phyloP scores from a whole-genome alignment of 257 asterid genomes.

The Galeopsis tetrahit region DNA sequence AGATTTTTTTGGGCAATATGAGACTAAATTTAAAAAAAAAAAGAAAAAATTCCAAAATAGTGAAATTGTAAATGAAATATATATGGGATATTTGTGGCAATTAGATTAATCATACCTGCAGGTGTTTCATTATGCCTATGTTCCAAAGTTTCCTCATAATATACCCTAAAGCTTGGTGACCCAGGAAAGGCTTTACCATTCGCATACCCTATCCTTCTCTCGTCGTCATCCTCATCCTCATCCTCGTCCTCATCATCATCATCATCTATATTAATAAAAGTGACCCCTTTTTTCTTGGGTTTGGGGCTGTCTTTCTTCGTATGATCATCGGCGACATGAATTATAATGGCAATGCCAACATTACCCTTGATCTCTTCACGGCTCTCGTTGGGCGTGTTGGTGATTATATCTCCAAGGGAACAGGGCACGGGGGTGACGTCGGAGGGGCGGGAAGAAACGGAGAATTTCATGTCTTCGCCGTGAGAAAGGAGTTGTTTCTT shows the following conservation, averaged over 20 bases:
- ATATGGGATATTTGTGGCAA: neutral
- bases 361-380: neutral
- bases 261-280: neutral
- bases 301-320: neutral
- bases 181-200: neutral
- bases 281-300: neutral
- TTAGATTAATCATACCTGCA: neutral
- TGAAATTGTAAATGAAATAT: neutral
- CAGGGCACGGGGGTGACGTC: neutral
- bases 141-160: neutral
- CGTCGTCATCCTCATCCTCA: neutral
- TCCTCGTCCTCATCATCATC: neutral
- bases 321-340: neutral
- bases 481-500: neutral
- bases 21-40: too few species aligned
- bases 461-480: neutral
- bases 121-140: neutral
- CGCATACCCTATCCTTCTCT: slow-evolving; percentile 13
- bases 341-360: slow-evolving; percentile 9
- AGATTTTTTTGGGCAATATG: too few species aligned
- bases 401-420: neutral
- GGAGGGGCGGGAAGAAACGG: neutral
- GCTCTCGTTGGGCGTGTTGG: neutral
- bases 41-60: too few species aligned
- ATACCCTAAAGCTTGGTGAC: slow-evolving; percentile 8